Evolutionary conservation across 2,329 filamentous ascomycete species (phyloP), one percentile per base, ranked within the genome.

Genomic region (Septoria linicola): DNA sequence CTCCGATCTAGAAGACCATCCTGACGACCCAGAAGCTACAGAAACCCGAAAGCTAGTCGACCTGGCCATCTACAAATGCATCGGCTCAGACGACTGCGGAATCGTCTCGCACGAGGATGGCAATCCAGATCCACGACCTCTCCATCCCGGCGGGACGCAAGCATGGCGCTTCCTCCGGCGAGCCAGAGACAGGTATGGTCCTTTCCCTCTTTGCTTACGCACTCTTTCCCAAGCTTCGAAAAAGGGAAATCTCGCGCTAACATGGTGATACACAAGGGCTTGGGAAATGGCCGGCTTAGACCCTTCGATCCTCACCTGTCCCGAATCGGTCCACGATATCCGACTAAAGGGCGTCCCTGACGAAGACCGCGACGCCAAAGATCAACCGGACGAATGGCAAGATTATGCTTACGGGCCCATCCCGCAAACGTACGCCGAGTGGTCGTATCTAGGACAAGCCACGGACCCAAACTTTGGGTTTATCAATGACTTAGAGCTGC

Each of bases 271-370:
- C n/a, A n/a, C n/a, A n/a, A n/a, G n/a, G n/a, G 59, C 57, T 8
- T 61, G 59, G 59, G 57, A 59, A 36, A 57, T 54, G 51, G 59
- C 55, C 17, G 57, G 59, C 16, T 41, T 59, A 4, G 59, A 61
- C 16, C 57, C 59, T 2, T 54, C 51, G 7, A 55, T 58, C 30
- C 55, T 60, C 6, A 56, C 46, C 2, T 59, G 58, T 20, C 55
- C 55, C 10, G 53, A 59, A 19, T 53, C 48, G 8, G 58, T 58
- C 10, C 51, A 58, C 40, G 53, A 58, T 23, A 59, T 59, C 14
- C 50, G 39, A 1, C 51, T 60, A 13, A 48, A 51, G 23, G 54
- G 54, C 41, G 54, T 59, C 6, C 51, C 51, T 2, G 54, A 57
- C 36, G 54, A 57, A 23, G 54, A 55, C 25, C 49, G 54, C 25